Conservation (phyloP, 768 basidiomycete species). For the Lentinula sp. region DNA sequence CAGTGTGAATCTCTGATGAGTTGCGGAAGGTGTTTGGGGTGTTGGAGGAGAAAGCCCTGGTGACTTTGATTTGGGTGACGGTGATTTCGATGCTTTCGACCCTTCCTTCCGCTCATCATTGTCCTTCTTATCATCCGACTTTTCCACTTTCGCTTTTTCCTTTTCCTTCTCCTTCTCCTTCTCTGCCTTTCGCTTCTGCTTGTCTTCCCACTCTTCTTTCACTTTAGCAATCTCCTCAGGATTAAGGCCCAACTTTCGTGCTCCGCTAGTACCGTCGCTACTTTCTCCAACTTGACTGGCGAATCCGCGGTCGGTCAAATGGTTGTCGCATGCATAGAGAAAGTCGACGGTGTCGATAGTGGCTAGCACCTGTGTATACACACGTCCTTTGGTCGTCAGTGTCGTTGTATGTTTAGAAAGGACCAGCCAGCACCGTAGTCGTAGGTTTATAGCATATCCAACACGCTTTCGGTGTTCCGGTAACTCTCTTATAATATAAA, state of each 20-base stretch:
- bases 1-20: slow-evolving; percentile 71
- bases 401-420: not conserved
- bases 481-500: slow-evolving; percentile 86
- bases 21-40: slow-evolving; percentile 27
- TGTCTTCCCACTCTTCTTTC: slow-evolving; percentile 77
- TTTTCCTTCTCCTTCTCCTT: slow-evolving; percentile 38
- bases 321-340: slow-evolving; percentile 76
- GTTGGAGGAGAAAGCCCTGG: slow-evolving; percentile 22
- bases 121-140: not conserved
- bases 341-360: slow-evolving; percentile 82
- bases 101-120: slow-evolving; percentile 18
- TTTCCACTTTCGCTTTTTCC: slow-evolving; percentile 24
- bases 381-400: not conserved
- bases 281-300: slow-evolving; percentile 42
- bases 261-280: slow-evolving; percentile 22
- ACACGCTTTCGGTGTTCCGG: slow-evolving; percentile 73
- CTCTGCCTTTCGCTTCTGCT: slow-evolving; percentile 55
- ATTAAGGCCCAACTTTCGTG: slow-evolving; percentile 36
- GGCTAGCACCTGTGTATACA: slow-evolving; percentile 37
- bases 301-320: slow-evolving; percentile 78
- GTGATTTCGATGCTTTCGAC: slow-evolving; percentile 19
- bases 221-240: slow-evolving; percentile 74
- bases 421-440: slow-evolving; percentile 44
- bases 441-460: slow-evolving; percentile 78
- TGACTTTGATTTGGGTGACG: slow-evolving; percentile 19